These are phyloP conservation scores for Ophiostoma quercus DNA, from an alignment of 2,329 filamentous ascomycete species.

Conservation along the genomic window DNA sequence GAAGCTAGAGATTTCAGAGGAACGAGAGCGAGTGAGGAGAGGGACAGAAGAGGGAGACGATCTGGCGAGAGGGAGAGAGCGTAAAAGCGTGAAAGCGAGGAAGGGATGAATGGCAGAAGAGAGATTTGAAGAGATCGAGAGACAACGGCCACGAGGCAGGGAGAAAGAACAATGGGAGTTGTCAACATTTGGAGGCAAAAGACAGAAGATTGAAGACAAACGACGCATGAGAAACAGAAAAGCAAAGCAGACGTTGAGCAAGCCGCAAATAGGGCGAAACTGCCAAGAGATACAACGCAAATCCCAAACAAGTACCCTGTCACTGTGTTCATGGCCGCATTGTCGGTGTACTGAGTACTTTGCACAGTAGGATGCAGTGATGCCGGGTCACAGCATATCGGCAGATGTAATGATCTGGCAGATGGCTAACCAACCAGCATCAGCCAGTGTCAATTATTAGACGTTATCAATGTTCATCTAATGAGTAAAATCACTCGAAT, in stretches of 20 bases:
- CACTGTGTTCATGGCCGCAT: neutral
- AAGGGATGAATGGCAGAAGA: neutral
- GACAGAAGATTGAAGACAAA: neutral
- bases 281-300: neutral
- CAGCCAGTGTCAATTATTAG: no score
- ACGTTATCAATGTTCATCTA: neutral
- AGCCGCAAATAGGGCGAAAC: neutral
- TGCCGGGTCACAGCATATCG: neutral
- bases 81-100: neutral
- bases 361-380: neutral
- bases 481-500: neutral
- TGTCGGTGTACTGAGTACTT: no score
- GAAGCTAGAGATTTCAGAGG: neutral
- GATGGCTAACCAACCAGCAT: neutral
- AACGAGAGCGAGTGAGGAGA: neutral
- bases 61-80: neutral
- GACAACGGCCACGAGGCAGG: neutral
- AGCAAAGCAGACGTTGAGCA: neutral
- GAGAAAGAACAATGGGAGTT: neutral
- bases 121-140: neutral
- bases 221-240: neutral
- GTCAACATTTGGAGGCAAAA: neutral
- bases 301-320: neutral
- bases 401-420: neutral
- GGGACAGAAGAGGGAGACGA: neutral